Conservation (phyloP, 768 basidiomycete genomes). For the Mycena sanguinolenta region DNA sequence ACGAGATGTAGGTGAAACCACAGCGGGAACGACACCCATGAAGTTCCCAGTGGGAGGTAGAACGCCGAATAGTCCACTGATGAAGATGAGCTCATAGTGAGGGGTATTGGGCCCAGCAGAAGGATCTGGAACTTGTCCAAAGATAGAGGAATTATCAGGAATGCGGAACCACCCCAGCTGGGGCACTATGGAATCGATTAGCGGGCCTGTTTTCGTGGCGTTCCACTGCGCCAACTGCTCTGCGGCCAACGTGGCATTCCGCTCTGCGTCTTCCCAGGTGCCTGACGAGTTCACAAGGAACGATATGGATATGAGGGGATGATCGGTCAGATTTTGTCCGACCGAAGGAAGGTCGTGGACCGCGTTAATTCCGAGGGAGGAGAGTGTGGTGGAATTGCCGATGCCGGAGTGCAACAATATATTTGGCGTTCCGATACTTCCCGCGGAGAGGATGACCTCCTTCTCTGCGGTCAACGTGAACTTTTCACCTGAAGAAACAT, state of each 20-base stretch:
- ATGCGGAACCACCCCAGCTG: constrained; percentile 45
- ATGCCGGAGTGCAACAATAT: constrained; percentile 18
- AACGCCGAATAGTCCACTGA: constrained; percentile 5
- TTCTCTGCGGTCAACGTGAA: constrained; percentile 40
- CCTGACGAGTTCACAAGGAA: constrained; percentile 45
- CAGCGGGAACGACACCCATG: constrained; percentile 5
- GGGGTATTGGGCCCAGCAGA: constrained; percentile 43
- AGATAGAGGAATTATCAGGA: constrained; percentile 37
- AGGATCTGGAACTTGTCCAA: constrained; percentile 41
- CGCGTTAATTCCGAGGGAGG: constrained; percentile 9
- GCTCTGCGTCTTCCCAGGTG: constrained; percentile 44
- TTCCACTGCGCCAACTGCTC: constrained; percentile 47
- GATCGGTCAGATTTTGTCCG: constrained; percentile 48
- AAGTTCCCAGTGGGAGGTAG: constrained; percentile 18
- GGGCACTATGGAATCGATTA: constrained; percentile 41
- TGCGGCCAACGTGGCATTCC: constrained; percentile 39
- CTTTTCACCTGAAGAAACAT: not conserved
- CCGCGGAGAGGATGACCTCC: constrained; percentile 49
- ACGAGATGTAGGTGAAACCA: constrained; percentile 22
- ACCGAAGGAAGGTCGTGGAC: constrained; percentile 22
- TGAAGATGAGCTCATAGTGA: constrained; percentile 45
- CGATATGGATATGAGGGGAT: constrained; percentile 40
- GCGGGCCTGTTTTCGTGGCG: constrained; percentile 44
- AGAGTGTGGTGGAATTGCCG: constrained; percentile 7
- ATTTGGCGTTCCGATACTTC: constrained; percentile 44